A percentile compares a stretch with the other conserved stretches of the same genome.
Conservation (phyloP, 2,329 filamentous ascomycete genomes). For the Lojkania enalia region DNA sequence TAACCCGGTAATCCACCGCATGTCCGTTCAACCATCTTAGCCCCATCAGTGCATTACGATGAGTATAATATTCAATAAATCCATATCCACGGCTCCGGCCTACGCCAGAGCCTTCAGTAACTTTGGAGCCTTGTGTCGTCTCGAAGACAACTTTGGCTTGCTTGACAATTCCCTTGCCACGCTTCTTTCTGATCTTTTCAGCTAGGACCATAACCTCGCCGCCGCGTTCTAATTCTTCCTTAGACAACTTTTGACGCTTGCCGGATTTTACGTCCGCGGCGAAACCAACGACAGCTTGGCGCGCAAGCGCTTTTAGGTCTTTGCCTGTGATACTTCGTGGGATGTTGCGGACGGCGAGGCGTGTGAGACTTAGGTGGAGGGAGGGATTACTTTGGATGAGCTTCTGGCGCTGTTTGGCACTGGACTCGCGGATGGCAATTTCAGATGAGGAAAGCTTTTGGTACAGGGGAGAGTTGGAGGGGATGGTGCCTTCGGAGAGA, state of each 20-base stretch:
- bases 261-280: slow-evolving; percentile 85
- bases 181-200: slow-evolving; percentile 76
- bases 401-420: slow-evolving; percentile 82
- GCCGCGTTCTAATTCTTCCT: slow-evolving; percentile 81
- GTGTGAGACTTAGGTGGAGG: slow-evolving; percentile 84
- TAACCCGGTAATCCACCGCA: slow-evolving; percentile 56
- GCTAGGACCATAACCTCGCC: slow-evolving; percentile 79
- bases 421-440: slow-evolving; percentile 84
- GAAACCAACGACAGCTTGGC: slow-evolving; percentile 92
- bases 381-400: slow-evolving; percentile 90
- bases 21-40: slow-evolving; percentile 90
- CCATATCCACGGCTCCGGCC: slow-evolving; percentile 91
- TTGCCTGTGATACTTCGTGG: slow-evolving; percentile 82
- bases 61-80: slow-evolving; percentile 94
- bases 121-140: slow-evolving; percentile 80
- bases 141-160: slow-evolving; percentile 97
- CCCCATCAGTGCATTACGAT: slow-evolving; percentile 93
- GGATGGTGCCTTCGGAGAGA: slow-evolving; percentile 81
- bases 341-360: slow-evolving; percentile 88
- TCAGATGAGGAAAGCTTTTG: slow-evolving; percentile 76
- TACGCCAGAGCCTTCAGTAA: slow-evolving; percentile 73
- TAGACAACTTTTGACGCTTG: slow-evolving; percentile 76
- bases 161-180: slow-evolving; percentile 83
- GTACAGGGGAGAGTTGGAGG: slow-evolving; percentile 76
- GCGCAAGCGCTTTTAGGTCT: slow-evolving; percentile 85